These are phyloP conservation scores for Gracilariopsis chorda DNA, from an alignment of 23 red algal genomes.

Conservation along the genomic window DNA sequence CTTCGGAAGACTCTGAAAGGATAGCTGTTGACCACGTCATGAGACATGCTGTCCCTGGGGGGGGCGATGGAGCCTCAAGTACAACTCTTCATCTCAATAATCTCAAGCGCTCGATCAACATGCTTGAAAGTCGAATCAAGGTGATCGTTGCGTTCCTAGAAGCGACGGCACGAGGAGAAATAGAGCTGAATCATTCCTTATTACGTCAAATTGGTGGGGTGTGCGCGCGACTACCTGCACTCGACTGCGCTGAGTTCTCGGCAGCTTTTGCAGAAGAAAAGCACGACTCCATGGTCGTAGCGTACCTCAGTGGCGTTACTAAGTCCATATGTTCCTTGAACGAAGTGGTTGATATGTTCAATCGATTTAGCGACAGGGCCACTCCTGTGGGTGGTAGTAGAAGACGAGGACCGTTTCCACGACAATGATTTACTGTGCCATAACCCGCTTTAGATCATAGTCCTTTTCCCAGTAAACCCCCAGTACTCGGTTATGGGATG, in stretches of 20 bases:
- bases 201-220: constrained; percentile 42
- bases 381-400: not conserved
- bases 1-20: constrained; percentile 69
- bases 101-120: constrained; percentile 53
- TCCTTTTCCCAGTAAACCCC: too few relatives aligned
- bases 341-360: constrained; percentile 61
- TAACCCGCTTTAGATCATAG: too few relatives aligned
- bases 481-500: too few relatives aligned
- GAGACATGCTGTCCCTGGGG: constrained; percentile 58
- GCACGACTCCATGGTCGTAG: constrained; percentile 46
- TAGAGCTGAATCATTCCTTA: constrained; percentile 36
- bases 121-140: constrained; percentile 47
- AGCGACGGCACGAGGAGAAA: constrained; percentile 44
- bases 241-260: constrained; percentile 52
- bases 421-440: not conserved
- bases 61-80: constrained; percentile 43
- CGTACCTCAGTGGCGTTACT: constrained; percentile 52
- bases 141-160: constrained; percentile 50
- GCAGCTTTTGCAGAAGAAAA: constrained; percentile 59
- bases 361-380: constrained; percentile 21
- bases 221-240: constrained; percentile 49
- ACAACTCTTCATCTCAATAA: constrained; percentile 49
- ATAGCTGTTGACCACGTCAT: constrained; percentile 80
- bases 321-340: constrained; percentile 57
- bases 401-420: constrained; percentile 1